Evolutionary conservation across 1,139 yeast species (phyloP), one percentile per base, ranked within the genome.

Genomic region (Wickerhamomyces sp.): DNA sequence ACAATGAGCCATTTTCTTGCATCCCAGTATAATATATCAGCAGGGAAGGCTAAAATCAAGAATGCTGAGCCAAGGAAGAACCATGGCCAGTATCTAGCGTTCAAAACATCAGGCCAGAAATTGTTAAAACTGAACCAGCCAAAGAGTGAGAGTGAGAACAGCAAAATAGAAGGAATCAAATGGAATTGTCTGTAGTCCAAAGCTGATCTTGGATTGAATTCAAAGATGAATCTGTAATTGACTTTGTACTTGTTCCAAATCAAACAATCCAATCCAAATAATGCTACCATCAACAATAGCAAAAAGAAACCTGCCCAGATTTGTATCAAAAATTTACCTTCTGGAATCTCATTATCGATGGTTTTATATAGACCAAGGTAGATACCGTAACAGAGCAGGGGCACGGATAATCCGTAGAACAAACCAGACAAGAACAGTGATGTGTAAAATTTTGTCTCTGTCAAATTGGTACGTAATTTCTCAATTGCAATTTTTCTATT

Each of bases 261-360:
- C 39, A 68, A 62, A 54, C 93, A 75, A 54, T 85, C 79, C 26
- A 84, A 41, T 9, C 80, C 79, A 54, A 89, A 80, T 11, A 87
- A 59, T 15, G 81, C 49, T 12, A 78, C 61, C 51, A 82, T 70
- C 14, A 88, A 49, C 28, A 72, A 65, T 6, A 82, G 58, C 38
- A 88, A 54, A 45, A 88, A 75, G 56, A 87, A 87, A 1, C 97
- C 97, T 6, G 81, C 96, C 95, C 96, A 91, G 5, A 91, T 70
- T 51, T 93, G 97, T 31, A 91, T 59, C 39, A 89, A 54, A 40
- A 61, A 80, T 31, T 60, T 62, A 0, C 78, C 84, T 42, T 74
- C 79, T 2, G 75, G 73, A 13, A 73, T 54, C 3, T 58, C 55
- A 1, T 64, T 60, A 9, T 40, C 36, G 0, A 54, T 16, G 2